phyloP scores from a whole-genome alignment of 345 rosid genomes.

The Pugionium dolabratum region DNA sequence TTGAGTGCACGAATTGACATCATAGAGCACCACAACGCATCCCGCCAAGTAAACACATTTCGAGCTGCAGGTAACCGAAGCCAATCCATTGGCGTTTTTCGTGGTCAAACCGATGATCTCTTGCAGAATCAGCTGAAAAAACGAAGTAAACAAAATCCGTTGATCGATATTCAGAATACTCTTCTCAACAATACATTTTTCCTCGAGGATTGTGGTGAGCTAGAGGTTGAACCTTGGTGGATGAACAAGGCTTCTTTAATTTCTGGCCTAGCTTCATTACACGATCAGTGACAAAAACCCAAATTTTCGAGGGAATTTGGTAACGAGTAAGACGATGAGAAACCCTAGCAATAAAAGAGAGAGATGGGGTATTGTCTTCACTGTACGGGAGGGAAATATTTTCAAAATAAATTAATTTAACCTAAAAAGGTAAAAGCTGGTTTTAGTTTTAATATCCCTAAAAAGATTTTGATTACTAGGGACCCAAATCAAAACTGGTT shows the following conservation, averaged over 20 bases:
- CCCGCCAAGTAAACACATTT: conserved; percentile 73
- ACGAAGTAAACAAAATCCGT: background rate
- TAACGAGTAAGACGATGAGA: background rate
- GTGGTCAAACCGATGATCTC: conserved; percentile 72
- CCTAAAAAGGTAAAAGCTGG: background rate
- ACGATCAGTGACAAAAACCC: background rate
- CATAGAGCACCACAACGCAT: conserved; percentile 67
- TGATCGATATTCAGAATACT: background rate
- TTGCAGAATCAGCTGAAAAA: conserved; percentile 54
- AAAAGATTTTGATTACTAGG: no score
- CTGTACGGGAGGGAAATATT: conserved; percentile 34
- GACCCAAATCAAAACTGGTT: no score
- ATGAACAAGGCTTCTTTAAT: conserved; percentile 50
- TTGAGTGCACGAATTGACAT: conserved; percentile 54
- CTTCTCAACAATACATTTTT: background rate
- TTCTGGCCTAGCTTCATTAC: conserved; percentile 54
- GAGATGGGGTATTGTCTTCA: conserved; percentile 13
- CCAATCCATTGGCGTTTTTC: conserved; percentile 65
- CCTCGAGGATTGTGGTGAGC: conserved; percentile 10
- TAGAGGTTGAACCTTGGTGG: conserved; percentile 51
- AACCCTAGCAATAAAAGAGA: conserved; percentile 35
- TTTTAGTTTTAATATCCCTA: no score
- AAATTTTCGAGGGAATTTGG: conserved; percentile 4
- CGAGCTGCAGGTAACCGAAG: conserved; percentile 47
- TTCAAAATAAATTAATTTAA: background rate